Percentiles rank a stretch among this genome's conserved stretches.
Evolutionary conservation across 164 flowering plant species (phyloP).

Genomic region (Piper betle): DNA sequence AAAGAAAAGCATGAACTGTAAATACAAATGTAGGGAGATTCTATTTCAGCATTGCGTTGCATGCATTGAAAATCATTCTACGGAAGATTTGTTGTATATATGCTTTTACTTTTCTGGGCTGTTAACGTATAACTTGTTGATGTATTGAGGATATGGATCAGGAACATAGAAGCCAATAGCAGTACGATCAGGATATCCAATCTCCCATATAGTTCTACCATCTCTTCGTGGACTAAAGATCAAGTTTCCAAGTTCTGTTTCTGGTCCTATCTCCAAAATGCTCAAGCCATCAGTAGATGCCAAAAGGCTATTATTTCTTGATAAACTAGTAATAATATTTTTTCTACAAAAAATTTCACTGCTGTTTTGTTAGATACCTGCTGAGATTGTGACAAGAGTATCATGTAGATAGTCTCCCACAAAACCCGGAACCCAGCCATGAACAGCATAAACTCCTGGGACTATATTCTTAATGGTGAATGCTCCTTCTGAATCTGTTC

Average conservation of each 20-base stretch:
- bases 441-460: constrained; percentile 38
- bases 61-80: too few species aligned
- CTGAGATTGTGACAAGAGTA: constrained; percentile 20
- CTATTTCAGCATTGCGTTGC: too few species aligned
- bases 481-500: constrained; percentile 33
- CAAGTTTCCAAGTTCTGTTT: constrained; percentile 30
- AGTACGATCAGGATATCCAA: constrained; percentile 47
- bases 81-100: neutral
- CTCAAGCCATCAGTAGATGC: neutral
- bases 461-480: constrained; percentile 34
- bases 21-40: neutral
- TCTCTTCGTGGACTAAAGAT: constrained; percentile 28
- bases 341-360: too few species aligned
- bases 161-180: constrained; percentile 36
- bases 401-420: constrained; percentile 33
- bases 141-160: constrained; percentile 34
- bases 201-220: constrained; percentile 54
- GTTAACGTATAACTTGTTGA: constrained; percentile 28
- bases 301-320: neutral
- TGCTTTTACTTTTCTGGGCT: constrained; percentile 33
- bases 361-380: constrained; percentile 16
- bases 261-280: constrained; percentile 16
- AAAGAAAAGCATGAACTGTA: neutral
- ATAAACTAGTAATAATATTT: neutral
- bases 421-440: constrained; percentile 53